A percentile compares a stretch with the other conserved stretches of the same genome.
These are phyloP conservation scores for Blastocystis sp. DNA, from an alignment of 352 stramenopile species.

Conservation along the genomic window DNA sequence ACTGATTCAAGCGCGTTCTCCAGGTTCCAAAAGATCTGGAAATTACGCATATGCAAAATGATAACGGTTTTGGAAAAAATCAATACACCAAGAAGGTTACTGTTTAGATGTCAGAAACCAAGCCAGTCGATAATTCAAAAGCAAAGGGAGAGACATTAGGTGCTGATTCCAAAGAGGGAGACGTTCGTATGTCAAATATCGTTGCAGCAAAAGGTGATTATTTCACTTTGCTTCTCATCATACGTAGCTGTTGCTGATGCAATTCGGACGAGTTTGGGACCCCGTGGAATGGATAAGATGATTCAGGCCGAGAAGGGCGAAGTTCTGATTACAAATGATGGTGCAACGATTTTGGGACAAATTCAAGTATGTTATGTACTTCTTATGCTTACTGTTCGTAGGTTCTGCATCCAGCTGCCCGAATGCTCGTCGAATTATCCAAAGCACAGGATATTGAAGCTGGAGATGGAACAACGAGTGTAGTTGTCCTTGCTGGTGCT, in stretches of 20 bases:
- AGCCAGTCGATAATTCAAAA: background rate
- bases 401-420: conserved; percentile 94
- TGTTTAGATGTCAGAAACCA: conserved; percentile 9
- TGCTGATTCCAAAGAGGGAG: conserved; percentile 83
- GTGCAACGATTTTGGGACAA: conserved; percentile 94
- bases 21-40: too few species aligned
- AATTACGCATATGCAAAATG: background rate
- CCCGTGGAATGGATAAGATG: conserved; percentile 98
- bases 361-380: conserved; percentile 77
- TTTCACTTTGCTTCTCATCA: conserved; percentile 31
- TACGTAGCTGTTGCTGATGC: conserved; percentile 85
- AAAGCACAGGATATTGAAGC: conserved; percentile 98
- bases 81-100: background rate
- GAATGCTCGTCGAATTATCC: conserved; percentile 97
- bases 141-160: conserved; percentile 28
- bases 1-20: too few species aligned
- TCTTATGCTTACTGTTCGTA: conserved; percentile 63
- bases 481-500: conserved; percentile 95
- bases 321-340: conserved; percentile 98
- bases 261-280: conserved; percentile 91
- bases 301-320: conserved; percentile 84
- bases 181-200: conserved; percentile 96
- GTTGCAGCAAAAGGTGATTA: conserved; percentile 86
- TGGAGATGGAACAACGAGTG: conserved; percentile 89
- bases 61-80: background rate